Evolutionary conservation across 2,329 filamentous ascomycete species (phyloP).

Genomic region (Blumeriella jaapii): DNA sequence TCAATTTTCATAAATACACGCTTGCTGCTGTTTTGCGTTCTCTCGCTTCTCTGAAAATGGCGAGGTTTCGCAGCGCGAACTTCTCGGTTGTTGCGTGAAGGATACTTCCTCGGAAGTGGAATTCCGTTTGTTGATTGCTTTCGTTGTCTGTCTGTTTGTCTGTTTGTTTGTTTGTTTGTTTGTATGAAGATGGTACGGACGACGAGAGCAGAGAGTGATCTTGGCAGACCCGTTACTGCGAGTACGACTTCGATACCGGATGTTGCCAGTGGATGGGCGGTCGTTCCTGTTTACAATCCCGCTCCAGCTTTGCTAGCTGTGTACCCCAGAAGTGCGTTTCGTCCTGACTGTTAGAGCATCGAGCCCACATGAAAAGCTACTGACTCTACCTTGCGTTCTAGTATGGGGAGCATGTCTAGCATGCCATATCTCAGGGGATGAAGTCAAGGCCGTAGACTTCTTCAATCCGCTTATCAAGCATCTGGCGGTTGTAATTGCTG

Average conservation of each 20-base stretch:
- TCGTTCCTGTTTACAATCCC: neutral
- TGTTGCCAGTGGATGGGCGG: no score
- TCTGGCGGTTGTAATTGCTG: neutral
- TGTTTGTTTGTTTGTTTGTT: no score
- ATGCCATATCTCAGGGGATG: neutral
- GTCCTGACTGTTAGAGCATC: neutral
- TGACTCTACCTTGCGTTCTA: neutral
- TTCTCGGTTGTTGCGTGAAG: no score
- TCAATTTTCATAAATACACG: no score
- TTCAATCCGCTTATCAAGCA: neutral
- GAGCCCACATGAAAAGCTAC: neutral
- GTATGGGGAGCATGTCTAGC: conserved; percentile 2
- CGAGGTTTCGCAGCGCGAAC: no score
- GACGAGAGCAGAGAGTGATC: neutral
- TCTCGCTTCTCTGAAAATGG: no score
- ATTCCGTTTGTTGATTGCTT: no score
- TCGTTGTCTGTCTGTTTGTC: no score
- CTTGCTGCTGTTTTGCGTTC: no score
- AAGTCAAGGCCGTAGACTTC: neutral
- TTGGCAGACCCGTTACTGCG: neutral
- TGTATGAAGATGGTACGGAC: neutral
- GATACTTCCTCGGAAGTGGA: no score
- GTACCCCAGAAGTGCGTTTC: conserved; percentile 2
- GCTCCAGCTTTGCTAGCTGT: neutral
- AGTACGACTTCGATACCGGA: neutral